Evolutionary conservation across 2,329 filamentous ascomycete species (phyloP).

Genomic region (Aspergillus aculeatinus): DNA sequence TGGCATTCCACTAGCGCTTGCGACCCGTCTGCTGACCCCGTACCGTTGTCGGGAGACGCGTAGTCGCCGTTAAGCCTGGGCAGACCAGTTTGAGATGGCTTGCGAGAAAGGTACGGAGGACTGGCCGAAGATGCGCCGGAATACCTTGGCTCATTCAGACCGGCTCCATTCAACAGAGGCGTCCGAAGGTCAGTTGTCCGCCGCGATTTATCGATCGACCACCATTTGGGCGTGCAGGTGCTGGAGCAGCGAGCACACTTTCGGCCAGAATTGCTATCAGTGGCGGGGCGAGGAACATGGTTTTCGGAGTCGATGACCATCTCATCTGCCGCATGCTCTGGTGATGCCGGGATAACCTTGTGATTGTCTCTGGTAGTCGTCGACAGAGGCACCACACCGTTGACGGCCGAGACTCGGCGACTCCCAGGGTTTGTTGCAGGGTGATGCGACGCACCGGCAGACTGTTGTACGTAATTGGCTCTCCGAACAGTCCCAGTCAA

Average conservation of each 20-base stretch:
- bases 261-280: constrained; percentile 24
- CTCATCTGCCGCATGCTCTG: constrained; percentile 27
- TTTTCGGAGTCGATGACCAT: constrained; percentile 34
- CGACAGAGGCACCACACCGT: constrained; percentile 28
- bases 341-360: constrained; percentile 20
- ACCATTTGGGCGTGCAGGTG: constrained; percentile 57
- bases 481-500: constrained; percentile 91
- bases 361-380: constrained; percentile 24
- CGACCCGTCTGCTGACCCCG: constrained; percentile 19
- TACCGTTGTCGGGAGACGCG: constrained; percentile 16
- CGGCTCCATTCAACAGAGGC: constrained; percentile 35
- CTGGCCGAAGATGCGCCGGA: constrained; percentile 18
- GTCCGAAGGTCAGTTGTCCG: constrained; percentile 52
- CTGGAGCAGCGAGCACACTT: constrained; percentile 44
- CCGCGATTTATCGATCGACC: constrained; percentile 56
- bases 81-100: constrained; percentile 26
- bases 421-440: constrained; percentile 38
- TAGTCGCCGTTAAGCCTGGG: constrained; percentile 31
- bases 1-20: constrained; percentile 67
- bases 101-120: constrained; percentile 29
- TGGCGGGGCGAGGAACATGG: constrained; percentile 19
- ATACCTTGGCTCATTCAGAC: constrained; percentile 20
- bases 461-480: constrained; percentile 65
- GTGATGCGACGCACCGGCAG: constrained; percentile 35
- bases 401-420: constrained; percentile 59